Conservation (phyloP, 177 flowering plant genomes). For the Viscum album region DNA sequence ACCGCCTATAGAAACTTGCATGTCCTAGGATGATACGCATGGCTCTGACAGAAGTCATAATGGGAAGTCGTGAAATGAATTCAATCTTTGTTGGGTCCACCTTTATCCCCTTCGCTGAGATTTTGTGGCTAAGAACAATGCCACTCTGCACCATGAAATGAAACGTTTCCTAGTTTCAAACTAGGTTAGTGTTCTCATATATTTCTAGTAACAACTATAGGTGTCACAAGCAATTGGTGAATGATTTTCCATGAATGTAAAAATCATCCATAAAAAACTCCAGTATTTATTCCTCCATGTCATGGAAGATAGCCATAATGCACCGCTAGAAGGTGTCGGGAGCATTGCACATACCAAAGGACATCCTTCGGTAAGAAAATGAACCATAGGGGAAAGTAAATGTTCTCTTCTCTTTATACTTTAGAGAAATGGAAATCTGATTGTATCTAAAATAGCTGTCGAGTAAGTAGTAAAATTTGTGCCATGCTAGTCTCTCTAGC, state of each 20-base stretch:
- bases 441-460: slow-evolving; percentile 12
- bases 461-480: background rate
- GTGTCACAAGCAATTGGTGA: slow-evolving; percentile 4
- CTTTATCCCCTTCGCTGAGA: slow-evolving; percentile 10
- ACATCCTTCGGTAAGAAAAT: slow-evolving; percentile 8
- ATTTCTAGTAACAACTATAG: background rate
- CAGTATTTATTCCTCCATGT: background rate
- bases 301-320: slow-evolving; percentile 4
- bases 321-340: slow-evolving; percentile 11
- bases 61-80: background rate
- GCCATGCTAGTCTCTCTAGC: slow-evolving; percentile 4
- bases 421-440: slow-evolving; percentile 1
- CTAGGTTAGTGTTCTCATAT: slow-evolving; percentile 5
- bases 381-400: slow-evolving; percentile 11
- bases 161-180: slow-evolving; percentile 6
- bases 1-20: slow-evolving; percentile 10
- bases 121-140: slow-evolving; percentile 11
- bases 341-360: slow-evolving; percentile 12
- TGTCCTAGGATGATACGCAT: slow-evolving; percentile 9
- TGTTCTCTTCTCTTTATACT: slow-evolving; percentile 9
- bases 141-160: slow-evolving; percentile 16
- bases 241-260: background rate
- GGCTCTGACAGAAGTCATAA: slow-evolving; percentile 1
- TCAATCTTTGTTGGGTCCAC: slow-evolving; percentile 13
- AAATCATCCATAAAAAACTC: slow-evolving; percentile 9